These are phyloP conservation scores for Erythrophleum fordii DNA, from an alignment of 306 rosid genomes.

Conservation along the genomic window DNA sequence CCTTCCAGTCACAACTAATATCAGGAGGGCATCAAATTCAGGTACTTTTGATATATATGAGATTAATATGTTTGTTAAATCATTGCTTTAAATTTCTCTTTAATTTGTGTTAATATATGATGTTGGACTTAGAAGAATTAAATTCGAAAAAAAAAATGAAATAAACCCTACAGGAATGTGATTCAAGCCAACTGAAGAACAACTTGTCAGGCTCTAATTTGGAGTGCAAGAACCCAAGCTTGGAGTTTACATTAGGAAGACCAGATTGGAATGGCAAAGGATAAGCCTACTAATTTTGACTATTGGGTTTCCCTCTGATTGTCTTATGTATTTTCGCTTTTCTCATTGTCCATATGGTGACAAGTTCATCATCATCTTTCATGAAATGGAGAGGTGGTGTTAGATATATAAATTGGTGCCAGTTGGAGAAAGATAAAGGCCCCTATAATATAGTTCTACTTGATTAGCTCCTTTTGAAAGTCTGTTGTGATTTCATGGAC, in stretches of 20 bases:
- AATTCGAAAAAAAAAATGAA: neutral
- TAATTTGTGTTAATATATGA: too few species aligned
- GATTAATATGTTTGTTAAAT: too few species aligned
- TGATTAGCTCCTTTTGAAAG: conserved; percentile 35
- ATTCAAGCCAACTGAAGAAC: conserved; percentile 65
- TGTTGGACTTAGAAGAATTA: neutral
- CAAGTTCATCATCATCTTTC: conserved; percentile 39
- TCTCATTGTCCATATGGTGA: neutral
- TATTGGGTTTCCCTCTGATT: conserved; percentile 7
- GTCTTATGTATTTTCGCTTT: conserved; percentile 33
- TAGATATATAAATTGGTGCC: conserved; percentile 33
- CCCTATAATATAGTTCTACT: conserved; percentile 8
- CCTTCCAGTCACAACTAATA: conserved; percentile 54
- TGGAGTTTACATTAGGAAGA: conserved; percentile 96
- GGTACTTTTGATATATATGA: conserved; percentile 47
- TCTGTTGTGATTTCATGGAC: conserved; percentile 40
- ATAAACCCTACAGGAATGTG: conserved; percentile 60
- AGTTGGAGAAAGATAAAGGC: conserved; percentile 15
- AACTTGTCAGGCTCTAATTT: conserved; percentile 53
- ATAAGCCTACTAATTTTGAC: conserved; percentile 45
- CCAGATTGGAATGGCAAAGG: conserved; percentile 85
- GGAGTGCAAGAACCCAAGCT: conserved; percentile 82
- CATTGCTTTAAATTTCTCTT: too few species aligned
- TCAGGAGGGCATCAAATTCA: conserved; percentile 63
- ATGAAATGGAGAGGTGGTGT: conserved; percentile 20